Percentiles rank a stretch among this genome's conserved stretches.
phyloP scores from a whole-genome alignment of 176 grass and related monocot species.

The Carex cristatella region DNA sequence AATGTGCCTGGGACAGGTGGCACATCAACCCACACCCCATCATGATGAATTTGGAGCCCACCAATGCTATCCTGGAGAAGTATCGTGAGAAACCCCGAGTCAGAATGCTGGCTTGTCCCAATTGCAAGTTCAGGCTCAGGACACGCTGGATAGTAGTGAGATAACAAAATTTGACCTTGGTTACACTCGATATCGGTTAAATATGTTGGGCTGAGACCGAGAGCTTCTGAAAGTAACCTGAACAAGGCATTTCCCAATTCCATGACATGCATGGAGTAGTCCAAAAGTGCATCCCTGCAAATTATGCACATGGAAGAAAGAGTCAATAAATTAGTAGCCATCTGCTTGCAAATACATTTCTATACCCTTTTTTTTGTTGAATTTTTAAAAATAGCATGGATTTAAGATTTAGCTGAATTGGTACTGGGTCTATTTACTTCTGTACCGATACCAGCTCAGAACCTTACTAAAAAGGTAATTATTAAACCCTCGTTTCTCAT shows the following conservation, averaged over 20 bases:
- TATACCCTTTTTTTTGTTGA: too few relatives aligned
- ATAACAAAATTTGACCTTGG: constrained; percentile 40
- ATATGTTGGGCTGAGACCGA: constrained; percentile 43
- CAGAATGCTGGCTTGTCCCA: constrained; percentile 49
- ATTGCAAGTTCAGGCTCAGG: constrained; percentile 57
- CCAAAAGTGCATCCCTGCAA: constrained; percentile 31
- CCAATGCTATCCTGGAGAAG: constrained; percentile 57
- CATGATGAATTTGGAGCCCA: constrained; percentile 50
- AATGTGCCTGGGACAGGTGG: constrained; percentile 33
- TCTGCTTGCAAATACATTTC: neutral
- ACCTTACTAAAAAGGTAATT: neutral
- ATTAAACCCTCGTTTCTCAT: neutral
- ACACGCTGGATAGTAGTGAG: constrained; percentile 63
- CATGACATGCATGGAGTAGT: constrained; percentile 40
- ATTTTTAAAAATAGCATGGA: neutral
- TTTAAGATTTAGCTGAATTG: neutral
- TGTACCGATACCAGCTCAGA: neutral
- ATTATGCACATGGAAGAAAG: neutral
- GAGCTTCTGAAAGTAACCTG: constrained; percentile 45
- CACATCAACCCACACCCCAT: constrained; percentile 39
- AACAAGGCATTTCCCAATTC: constrained; percentile 41
- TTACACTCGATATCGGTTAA: constrained; percentile 53
- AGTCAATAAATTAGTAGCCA: neutral
- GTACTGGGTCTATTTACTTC: neutral
- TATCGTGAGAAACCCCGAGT: constrained; percentile 46